Evolutionary conservation across 768 basidiomycete genomes (phyloP), one percentile per base, ranked within the genome.

Genomic region (Sistotremastrum niveocremeum): DNA sequence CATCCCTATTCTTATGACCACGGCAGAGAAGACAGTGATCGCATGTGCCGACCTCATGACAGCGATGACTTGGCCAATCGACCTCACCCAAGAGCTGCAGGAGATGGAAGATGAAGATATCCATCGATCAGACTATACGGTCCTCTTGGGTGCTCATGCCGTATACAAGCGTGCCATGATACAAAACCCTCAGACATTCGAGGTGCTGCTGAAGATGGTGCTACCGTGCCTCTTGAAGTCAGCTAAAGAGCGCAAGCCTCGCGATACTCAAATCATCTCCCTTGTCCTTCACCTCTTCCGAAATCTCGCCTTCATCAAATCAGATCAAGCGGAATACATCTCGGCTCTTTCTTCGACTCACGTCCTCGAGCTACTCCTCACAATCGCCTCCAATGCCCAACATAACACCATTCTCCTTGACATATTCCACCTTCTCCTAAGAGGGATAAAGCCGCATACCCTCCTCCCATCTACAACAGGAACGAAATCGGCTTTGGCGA

Each of bases 61-160:
- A 0, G 91, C 93, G 0, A 87, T 99, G 86, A 98, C 94, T 1
- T 99, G 95, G 95, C 95, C 95, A 1, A 94, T 99, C 45, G 88
- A 98, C 62, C 69, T 98, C 51, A 85, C 89, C 1, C 85, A 88
- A 56, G 95, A 98, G 62, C 69, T 99, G 51, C 85, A 84, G 55
- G 95, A 98, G 57, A 76, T 97, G 45, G 81, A 84, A 57, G 60
- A 65, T 34, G 85, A 90, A 39, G 85, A 82, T 36, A 53, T 77
- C 12, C 85, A 86, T 61, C 77, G 74, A 49, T 77, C 87, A 10
- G 95, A 99, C 60, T 98, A 91, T 62, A 89, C 89, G 0, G 79
- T 82, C 49, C 72, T 98, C 5, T 60, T 81, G 39, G 62, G 74
- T 55, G 84, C 83, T 52, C 94, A 98, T 59, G 65, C 88, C 30